Evolutionary conservation across 139 green algal species (phyloP), one percentile per base, ranked within the genome.

Genomic region (Protoeuglena noctilucae): DNA sequence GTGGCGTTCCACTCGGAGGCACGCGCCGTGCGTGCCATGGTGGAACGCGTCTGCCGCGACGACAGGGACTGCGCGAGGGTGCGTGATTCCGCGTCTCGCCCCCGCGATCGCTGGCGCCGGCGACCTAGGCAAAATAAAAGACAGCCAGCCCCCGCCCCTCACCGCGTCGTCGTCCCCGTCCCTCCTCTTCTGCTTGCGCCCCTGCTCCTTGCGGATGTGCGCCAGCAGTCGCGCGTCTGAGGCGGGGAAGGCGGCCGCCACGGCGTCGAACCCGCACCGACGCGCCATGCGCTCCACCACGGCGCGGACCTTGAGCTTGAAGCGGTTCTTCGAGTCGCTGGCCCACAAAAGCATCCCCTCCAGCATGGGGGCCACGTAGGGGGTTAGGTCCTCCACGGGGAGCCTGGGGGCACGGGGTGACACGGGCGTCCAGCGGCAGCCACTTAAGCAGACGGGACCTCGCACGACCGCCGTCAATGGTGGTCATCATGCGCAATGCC

Each of bases 261-360:
- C 75, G 1, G 65, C 76, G 3, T 95, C 81, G 47, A 82, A 89
- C 14, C 89, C 89, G 56, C 78, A 89, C 39, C 79, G 73, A 48
- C 77, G 68, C 2, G 83, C 81, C 28, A 96, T 65, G 23, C 82
- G 74, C 78, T 96, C 88, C 25, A 98, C 56, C 21, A 96, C 81
- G 2, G 88, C 70, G 3, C 78, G 70, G 9, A 93, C 84, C 80
- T 95, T 95, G 26, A 93, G 64, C 49, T 78, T 80, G 74, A 96
- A 96, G 59, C 89, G 86, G 77, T 98, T 98, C 60, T 95, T 94
- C 40, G 63, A 76, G 78, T 98, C 89, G 30, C 86, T 73, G 0
- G 62, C 66, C 87, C 86, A 95, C 41, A 95, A 43, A 28, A 97
- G 71, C 53, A 93, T 53, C 21, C 84, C 87, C 56, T 95, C 81